phyloP scores from a whole-genome alignment of 352 stramenopile genomes.

The Thalassiosira pacifica region DNA sequence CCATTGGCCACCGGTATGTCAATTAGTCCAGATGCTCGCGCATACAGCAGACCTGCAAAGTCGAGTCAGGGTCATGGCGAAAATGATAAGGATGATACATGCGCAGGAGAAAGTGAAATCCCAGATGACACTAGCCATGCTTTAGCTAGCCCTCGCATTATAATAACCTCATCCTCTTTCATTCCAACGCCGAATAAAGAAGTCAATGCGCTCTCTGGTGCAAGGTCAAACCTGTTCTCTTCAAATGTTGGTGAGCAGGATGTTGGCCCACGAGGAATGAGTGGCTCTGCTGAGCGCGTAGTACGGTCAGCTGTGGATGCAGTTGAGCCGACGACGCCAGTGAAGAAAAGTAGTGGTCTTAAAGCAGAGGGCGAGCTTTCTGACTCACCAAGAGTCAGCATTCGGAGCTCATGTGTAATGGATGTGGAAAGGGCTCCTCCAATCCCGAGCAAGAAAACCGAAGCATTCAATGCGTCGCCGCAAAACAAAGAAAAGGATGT shows the following conservation, averaged over 20 bases:
- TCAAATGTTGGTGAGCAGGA: conserved; percentile 4
- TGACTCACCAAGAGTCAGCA: neutral
- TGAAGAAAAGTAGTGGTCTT: neutral
- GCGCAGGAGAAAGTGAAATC: neutral
- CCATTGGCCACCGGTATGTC: conserved; percentile 16
- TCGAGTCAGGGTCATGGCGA: no score
- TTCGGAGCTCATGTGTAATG: conserved; percentile 9
- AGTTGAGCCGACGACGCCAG: neutral
- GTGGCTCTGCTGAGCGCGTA: neutral
- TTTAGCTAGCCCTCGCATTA: conserved; percentile 4
- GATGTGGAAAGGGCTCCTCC: conserved; percentile 2
- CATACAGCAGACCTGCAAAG: no score
- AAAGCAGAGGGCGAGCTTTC: neutral
- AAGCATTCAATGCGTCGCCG: neutral
- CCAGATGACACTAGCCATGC: neutral
- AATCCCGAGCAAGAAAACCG: conserved; percentile 11
- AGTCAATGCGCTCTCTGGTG: neutral
- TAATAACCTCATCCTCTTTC: neutral
- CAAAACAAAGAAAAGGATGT: neutral
- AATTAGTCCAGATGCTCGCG: conserved; percentile 12
- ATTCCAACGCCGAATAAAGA: conserved; percentile 12
- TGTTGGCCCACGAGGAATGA: neutral
- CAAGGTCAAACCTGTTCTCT: conserved; percentile 16
- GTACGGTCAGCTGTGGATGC: neutral
- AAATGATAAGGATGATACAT: neutral